phyloP scores from a whole-genome alignment of 2,329 filamentous ascomycete species.

The Hortaea sp. region DNA sequence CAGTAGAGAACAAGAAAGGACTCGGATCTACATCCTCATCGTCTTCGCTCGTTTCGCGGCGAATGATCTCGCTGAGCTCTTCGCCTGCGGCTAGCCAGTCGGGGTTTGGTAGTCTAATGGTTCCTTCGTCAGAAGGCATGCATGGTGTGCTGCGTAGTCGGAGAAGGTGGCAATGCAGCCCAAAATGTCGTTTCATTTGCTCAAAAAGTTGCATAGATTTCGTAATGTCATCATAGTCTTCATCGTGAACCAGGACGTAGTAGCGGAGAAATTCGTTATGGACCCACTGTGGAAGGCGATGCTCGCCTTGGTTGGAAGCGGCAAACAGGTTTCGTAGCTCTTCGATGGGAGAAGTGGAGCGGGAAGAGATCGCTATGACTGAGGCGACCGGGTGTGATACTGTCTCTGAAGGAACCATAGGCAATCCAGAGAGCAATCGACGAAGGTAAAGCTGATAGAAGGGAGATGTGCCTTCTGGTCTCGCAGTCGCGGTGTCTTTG shows the following conservation, averaged over 20 bases:
- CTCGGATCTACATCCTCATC: conserved; percentile 53
- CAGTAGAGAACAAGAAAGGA: conserved; percentile 81
- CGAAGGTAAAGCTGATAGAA: conserved; percentile 81
- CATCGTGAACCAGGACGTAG: conserved; percentile 92
- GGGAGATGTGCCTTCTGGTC: conserved; percentile 28
- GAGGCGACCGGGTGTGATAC: conserved; percentile 92
- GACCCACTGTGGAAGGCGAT: conserved; percentile 71
- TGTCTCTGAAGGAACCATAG: conserved; percentile 76
- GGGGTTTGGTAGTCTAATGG: conserved; percentile 65
- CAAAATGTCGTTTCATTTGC: conserved; percentile 98
- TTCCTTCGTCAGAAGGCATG: conserved; percentile 84
- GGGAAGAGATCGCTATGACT: conserved; percentile 88
- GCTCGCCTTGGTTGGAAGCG: conserved; percentile 68
- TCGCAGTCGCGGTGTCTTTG: conserved; percentile 10
- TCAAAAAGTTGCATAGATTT: conserved; percentile 87
- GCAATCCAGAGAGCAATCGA: conserved; percentile 68
- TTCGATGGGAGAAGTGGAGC: conserved; percentile 73
- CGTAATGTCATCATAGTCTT: conserved; percentile 85
- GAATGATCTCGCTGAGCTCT: conserved; percentile 62
- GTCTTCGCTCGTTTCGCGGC: conserved; percentile 46
- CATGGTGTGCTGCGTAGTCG: conserved; percentile 76
- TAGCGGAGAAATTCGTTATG: conserved; percentile 88
- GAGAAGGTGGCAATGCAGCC: conserved; percentile 86
- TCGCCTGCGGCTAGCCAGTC: conserved; percentile 86
- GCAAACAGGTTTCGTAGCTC: conserved; percentile 74